Base-by-base conservation (phyloP, 2,329 filamentous ascomycete species). In the Fusarium neocosmosporiellum region DNA sequence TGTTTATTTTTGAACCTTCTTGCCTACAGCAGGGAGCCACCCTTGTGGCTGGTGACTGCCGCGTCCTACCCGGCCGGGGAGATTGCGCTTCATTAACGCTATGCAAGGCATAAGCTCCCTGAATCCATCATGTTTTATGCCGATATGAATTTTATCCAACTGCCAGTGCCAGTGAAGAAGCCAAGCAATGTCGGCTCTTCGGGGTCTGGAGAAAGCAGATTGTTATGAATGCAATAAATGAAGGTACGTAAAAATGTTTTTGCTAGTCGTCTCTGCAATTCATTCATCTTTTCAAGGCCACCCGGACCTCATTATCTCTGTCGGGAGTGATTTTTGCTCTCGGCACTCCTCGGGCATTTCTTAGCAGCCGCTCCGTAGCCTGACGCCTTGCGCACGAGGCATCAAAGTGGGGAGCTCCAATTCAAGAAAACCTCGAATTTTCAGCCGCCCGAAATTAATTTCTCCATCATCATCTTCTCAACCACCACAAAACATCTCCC, bases 371-470 rank as follows among this genome's bases (percentile, higher is more conserved):
- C 31, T 18, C 34, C n/a, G 22, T 34, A 41, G 53, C 50, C 65
- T 72, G 71, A 65, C 73, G 77, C 78, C 77, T 79, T 77, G 77
- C 71, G 77, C 77, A 73, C 72, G 69, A 79, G 77, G 78, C 78
- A 78, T 67, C 74, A 78, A 78, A 74, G 76, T 78, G 76, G 76
- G 65, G 75, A 73, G 75, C 75, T 76, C 69, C 69, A 74, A 68
- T 70, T 65, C 69, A 61, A 75, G 65, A 75, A 78, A 78, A 76
- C 69, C 69, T 75, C 72, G 59, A 66, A 29, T 72, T 68, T 72
- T 69, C 61, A 63, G 41, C 29, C 54, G 53, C 61, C 50, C 55
- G n/a, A 24, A 60, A 53, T 66, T 68, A 62, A 53, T 65, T 68
- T 65, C 59, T 67, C 53, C 55, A 63, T 68, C 70, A 61, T 70